phyloP scores from a whole-genome alignment of 129 eudicot species.

The Cynara cardunculus region DNA sequence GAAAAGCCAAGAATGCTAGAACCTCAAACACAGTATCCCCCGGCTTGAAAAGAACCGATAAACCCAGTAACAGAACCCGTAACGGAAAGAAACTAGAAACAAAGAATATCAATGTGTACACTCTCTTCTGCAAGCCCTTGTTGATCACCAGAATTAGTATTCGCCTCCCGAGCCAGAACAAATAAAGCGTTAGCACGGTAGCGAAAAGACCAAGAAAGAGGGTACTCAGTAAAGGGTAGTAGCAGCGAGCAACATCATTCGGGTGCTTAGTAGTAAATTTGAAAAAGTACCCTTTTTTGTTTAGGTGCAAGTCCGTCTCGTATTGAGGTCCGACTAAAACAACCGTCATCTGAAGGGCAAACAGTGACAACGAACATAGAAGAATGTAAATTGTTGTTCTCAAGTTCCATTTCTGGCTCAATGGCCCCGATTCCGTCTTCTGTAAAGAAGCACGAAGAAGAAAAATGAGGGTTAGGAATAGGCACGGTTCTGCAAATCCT shows the following conservation, averaged over 20 bases:
- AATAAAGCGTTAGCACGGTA: conserved; percentile 44
- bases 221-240: conserved; percentile 82
- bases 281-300: conserved; percentile 49
- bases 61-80: conserved; percentile 76
- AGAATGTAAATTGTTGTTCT: conserved; percentile 65
- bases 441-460: conserved; percentile 87
- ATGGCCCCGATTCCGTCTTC: conserved; percentile 52
- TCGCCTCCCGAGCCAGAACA: conserved; percentile 77
- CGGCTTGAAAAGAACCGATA: conserved; percentile 67
- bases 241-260: conserved; percentile 51
- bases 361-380: conserved; percentile 56
- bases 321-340: conserved; percentile 52
- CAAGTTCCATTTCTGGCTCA: conserved; percentile 76
- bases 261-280: conserved; percentile 28
- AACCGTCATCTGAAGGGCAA: conserved; percentile 71
- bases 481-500: conserved; percentile 92
- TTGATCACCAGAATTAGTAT: conserved; percentile 73
- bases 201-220: conserved; percentile 80
- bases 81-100: conserved; percentile 68
- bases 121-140: conserved; percentile 84
- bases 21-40: conserved; percentile 55
- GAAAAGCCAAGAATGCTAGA: conserved; percentile 74
- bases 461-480: conserved; percentile 65
- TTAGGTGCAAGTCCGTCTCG: conserved; percentile 24
- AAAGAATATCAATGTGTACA: conserved; percentile 66